Base-by-base conservation (phyloP, 2,329 filamentous ascomycete species). In the Clarireedia paspali region DNA sequence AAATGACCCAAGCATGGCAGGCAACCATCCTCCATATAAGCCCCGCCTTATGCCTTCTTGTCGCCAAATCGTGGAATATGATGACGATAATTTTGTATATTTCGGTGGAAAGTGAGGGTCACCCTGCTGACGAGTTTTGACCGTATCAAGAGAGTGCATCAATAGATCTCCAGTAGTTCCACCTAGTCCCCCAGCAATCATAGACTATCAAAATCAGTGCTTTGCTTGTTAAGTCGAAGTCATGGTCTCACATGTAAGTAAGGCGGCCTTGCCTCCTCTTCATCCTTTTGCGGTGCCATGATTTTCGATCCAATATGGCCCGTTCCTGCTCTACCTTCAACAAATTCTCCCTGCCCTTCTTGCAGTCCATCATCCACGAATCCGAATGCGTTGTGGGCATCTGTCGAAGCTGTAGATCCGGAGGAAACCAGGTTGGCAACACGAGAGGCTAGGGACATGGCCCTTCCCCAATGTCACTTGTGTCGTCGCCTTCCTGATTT, bases 111-210 rank as follows among this genome's bases (percentile, higher is more conserved):
- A 81, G 70, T 94, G 87, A 46, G 92, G 91, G 68, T 97, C 94
- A 67, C 92, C 94, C 73, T 99, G 94, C 71, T 99, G 95, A 64
- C 94, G 83, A 47, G 94, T 99, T 75, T 99, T 99, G 66, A 99
- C 94, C 0, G 94, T 99, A 72, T 99, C 94, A 68, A 99, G 81
- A 47, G 92, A 97, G 75, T 99, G 94, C 94, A 99, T 99, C 63
- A 99, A 77, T 81, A 99, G 88, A 72, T 99, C 94, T 57, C 95
- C 94, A 55, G 88, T 95, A 15, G 89, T 91, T 53, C 94, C 94
- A 68, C 95, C 94, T 53, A 95, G 77, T 58, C 92, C 94, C 68
- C 94, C 94, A 36, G 94, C 94, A 67, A 99, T 79, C 91, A 97
- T 99, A 70, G 88, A 85, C 90, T 96, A 65, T 54, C 47, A 58